Evolutionary conservation across 768 basidiomycete species (phyloP).

Genomic region (Lactarius pseudohatsudake): DNA sequence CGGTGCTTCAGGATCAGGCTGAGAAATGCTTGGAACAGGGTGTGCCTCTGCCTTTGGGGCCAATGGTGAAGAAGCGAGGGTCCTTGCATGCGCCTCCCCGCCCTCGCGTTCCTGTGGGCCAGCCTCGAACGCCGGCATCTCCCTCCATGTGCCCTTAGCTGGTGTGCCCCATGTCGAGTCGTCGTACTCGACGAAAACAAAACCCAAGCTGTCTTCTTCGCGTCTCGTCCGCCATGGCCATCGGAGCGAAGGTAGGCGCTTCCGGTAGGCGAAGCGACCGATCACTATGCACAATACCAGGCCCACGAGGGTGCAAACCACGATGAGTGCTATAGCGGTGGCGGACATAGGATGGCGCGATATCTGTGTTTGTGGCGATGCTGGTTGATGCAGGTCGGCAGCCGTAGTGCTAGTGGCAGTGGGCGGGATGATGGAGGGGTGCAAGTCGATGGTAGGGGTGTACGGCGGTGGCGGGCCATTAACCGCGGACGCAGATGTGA

Average conservation of each 20-base stretch:
- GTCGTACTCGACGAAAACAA: constrained; percentile 25
- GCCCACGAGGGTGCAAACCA: constrained; percentile 15
- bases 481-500: neutral
- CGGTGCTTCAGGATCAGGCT: neutral
- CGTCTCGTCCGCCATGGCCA: neutral
- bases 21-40: neutral
- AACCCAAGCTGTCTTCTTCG: constrained; percentile 17
- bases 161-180: constrained; percentile 17
- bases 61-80: neutral
- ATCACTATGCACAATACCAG: constrained; percentile 5
- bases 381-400: neutral
- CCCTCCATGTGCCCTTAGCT: neutral
- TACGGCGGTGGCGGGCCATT: constrained; percentile 6
- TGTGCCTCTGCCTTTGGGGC: constrained; percentile 2
- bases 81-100: neutral
- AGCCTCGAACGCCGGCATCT: constrained; percentile 12
- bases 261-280: constrained; percentile 3
- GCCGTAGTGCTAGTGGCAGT: neutral
- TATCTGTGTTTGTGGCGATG: constrained; percentile 7
- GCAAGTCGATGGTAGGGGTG: neutral
- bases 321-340: constrained; percentile 16
- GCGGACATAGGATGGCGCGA: neutral
- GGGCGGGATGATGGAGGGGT: neutral
- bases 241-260: neutral
- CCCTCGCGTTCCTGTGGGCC: neutral